Evolutionary conservation across 2,329 filamentous ascomycete species (phyloP).

Genomic region (Emmonsiellopsis sp.): DNA sequence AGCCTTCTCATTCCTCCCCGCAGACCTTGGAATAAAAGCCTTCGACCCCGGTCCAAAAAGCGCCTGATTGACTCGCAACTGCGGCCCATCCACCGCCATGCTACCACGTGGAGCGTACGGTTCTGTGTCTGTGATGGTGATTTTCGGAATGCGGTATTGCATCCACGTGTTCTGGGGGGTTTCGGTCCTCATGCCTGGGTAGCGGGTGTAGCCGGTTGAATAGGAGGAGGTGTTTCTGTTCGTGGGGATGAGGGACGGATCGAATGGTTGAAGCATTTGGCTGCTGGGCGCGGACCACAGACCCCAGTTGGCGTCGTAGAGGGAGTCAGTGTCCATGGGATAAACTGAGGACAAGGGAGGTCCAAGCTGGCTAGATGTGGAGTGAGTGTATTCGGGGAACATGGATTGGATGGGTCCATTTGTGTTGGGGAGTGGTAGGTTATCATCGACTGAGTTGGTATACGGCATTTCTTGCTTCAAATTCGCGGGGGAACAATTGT

Average conservation of each 20-base stretch:
- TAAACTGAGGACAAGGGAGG: neutral
- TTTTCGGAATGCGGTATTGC: slow-evolving; percentile 7
- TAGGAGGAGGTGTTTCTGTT: neutral
- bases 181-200: slow-evolving; percentile 15
- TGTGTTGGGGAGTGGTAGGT: neutral
- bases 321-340: neutral
- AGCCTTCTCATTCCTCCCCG: neutral
- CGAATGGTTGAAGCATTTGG: neutral
- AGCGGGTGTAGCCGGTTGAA: slow-evolving; percentile 7
- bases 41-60: slow-evolving; percentile 9
- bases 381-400: neutral
- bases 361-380: neutral
- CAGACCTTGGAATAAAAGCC: neutral
- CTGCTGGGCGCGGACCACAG: neutral
- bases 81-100: slow-evolving; percentile 4
- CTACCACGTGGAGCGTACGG: slow-evolving; percentile 3
- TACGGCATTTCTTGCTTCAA: neutral
- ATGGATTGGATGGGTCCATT: neutral
- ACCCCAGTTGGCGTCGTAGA: neutral
- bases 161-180: neutral
- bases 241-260: slow-evolving; percentile 1
- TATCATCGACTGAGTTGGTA: neutral
- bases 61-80: slow-evolving; percentile 4
- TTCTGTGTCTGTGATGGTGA: slow-evolving; percentile 10
- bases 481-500: too few species aligned